Evolutionary conservation across 805 yeast genomes (phyloP), one percentile per base, ranked within the genome.

Genomic region (Starmerella khaoyaiensis): DNA sequence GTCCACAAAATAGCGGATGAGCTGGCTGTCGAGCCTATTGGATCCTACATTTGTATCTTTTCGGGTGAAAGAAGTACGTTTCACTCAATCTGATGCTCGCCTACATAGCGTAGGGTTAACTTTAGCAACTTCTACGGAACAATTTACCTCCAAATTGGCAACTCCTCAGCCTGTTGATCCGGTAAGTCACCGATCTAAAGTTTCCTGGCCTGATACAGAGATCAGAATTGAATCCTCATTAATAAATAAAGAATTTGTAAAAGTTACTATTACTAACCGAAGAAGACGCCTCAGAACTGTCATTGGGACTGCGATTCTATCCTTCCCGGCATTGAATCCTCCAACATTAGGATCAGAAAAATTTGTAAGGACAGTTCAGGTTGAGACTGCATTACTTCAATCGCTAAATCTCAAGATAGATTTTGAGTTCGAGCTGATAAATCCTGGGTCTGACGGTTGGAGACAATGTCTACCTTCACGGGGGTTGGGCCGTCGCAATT

Each of bases 141-240:
- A 40, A 16, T 51, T 34, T 39, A 31, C 37, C 4, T 41, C 52
- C 9, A 41, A 25, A 19, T 22, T 44, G 24, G 42, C 27, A 16
- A 28, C 9, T 20, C 50, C 51, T 15, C 36, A 32, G 21, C 55
- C 55, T 8, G 55, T 43, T 8, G 55, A 51, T 25, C 51, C 52
- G 7, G 47, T 51, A 19, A 39, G 47, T 21, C 45, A 39, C 24
- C 44, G 55, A n/a, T 35, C 35, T 36, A 44, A 43, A 22, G 46
- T 42, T 21, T 12, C 19, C 9, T 48, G 50, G 45, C 38, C 42
- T 9, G 55, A 49, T 33, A 37, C 46, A 9, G 42, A 37, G 20
- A 33, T 51, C n/a, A 14, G 31, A 9, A 21, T 51, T 3, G 39
- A 31, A 7, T 31, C 37, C 9, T 33, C 39, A 2, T 33, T 33